A percentile compares a stretch with the other conserved stretches of the same genome.
These are phyloP conservation scores for Cystobasidium tubakii DNA, from an alignment of 768 basidiomycete genomes.

Conservation along the genomic window DNA sequence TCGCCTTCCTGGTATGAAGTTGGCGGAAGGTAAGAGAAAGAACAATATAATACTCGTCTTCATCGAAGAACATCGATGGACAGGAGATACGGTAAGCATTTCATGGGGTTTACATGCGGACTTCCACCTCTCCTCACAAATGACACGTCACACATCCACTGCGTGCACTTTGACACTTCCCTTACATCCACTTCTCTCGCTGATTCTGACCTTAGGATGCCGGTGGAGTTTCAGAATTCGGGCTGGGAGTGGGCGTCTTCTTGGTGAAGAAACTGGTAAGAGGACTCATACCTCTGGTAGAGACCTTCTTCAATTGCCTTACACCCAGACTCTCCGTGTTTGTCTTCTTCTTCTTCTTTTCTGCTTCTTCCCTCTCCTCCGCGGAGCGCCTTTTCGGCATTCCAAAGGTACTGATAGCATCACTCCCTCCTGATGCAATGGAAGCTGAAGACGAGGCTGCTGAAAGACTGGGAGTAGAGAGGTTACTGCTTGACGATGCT, in stretches of 20 bases:
- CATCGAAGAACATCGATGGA: too few relatives aligned
- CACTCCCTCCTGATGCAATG: neutral
- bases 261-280: constrained; percentile 34
- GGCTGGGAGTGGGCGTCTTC: constrained; percentile 24
- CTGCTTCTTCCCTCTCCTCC: neutral
- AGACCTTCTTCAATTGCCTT: constrained; percentile 22
- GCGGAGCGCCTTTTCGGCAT: constrained; percentile 13
- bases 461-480: constrained; percentile 7
- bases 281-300: constrained; percentile 25
- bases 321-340: constrained; percentile 19
- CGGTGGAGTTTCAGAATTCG: constrained; percentile 8
- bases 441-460: constrained; percentile 15
- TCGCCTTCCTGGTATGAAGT: neutral
- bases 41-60: too few relatives aligned
- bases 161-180: too few relatives aligned
- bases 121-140: too few relatives aligned
- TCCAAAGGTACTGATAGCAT: constrained; percentile 19
- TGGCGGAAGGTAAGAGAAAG: neutral
- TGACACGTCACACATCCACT: neutral
- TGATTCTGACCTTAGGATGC: too few relatives aligned
- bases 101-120: too few relatives aligned
- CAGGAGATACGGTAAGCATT: too few relatives aligned
- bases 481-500: neutral
- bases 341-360: constrained; percentile 12
- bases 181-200: too few relatives aligned